Percentiles rank a stretch among this genome's conserved stretches.
phyloP scores from a whole-genome alignment of 1,139 yeast genomes.

The Taiozyma sp. region DNA sequence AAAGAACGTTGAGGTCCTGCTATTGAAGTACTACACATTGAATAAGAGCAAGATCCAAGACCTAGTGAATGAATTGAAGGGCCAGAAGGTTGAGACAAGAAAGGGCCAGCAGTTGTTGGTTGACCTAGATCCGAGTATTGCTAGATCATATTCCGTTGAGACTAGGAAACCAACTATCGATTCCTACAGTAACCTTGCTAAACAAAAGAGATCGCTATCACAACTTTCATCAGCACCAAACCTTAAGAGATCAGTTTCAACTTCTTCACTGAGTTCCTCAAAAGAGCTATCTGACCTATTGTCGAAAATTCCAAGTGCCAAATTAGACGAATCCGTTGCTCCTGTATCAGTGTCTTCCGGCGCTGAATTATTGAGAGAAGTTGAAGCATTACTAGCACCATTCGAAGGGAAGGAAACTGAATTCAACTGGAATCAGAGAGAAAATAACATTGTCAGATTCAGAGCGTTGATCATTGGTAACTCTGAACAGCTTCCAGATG shows the following conservation, averaged over 20 bases:
- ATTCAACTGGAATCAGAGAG: slow-evolving; percentile 77
- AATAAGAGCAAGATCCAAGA: slow-evolving; percentile 41
- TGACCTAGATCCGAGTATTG: slow-evolving; percentile 27
- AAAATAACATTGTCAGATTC: slow-evolving; percentile 49
- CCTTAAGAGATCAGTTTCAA: neutral
- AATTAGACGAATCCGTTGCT: slow-evolving; percentile 18
- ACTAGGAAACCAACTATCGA: slow-evolving; percentile 19
- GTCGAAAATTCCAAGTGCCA: slow-evolving; percentile 14
- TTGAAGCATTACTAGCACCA: slow-evolving; percentile 33
- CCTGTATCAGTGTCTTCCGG: slow-evolving; percentile 26
- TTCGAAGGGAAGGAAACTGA: slow-evolving; percentile 88
- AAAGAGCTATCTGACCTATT: slow-evolving; percentile 13
- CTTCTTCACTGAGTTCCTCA: slow-evolving; percentile 1
- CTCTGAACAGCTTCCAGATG: slow-evolving; percentile 37
- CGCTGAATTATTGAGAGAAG: slow-evolving; percentile 30
- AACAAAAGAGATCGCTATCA: slow-evolving; percentile 4
- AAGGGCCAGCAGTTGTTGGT: slow-evolving; percentile 29
- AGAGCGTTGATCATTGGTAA: slow-evolving; percentile 62
- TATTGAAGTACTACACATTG: slow-evolving; percentile 36
- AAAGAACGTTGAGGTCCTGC: slow-evolving; percentile 29
- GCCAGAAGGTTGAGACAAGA: slow-evolving; percentile 31
- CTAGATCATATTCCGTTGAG: slow-evolving; percentile 15
- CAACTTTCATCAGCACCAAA: neutral
- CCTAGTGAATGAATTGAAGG: slow-evolving; percentile 41
- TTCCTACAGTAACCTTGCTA: slow-evolving; percentile 18